phyloP scores from a whole-genome alignment of 2,329 filamentous ascomycete species.

The Orbilia brochopaga region DNA sequence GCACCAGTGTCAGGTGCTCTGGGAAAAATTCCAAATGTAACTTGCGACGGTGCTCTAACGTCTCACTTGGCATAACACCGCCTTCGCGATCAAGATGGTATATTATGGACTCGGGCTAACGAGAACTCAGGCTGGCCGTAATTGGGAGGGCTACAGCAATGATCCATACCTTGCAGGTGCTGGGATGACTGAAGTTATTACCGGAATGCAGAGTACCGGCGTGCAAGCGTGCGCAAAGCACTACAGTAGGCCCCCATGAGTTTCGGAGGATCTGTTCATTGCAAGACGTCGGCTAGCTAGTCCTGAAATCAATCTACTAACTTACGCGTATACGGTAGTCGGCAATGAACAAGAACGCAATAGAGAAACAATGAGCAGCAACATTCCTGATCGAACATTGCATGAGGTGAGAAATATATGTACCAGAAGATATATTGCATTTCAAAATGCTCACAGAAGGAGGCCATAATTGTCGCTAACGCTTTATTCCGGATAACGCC shows the following conservation, averaged over 20 bases:
- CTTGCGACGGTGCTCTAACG: no score
- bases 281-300: conserved; percentile 68
- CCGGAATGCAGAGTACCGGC: conserved; percentile 80
- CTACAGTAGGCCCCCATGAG: conserved; percentile 39
- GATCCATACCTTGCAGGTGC: conserved; percentile 78
- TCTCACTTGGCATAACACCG: background rate
- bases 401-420: conserved; percentile 59
- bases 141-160: conserved; percentile 74
- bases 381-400: conserved; percentile 68
- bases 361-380: conserved; percentile 66
- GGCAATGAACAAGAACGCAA: conserved; percentile 68
- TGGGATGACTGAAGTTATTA: conserved; percentile 73
- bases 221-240: conserved; percentile 80
- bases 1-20: conserved; percentile 69
- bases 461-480: no score
- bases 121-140: conserved; percentile 69
- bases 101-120: background rate
- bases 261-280: conserved; percentile 66
- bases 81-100: background rate
- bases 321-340: conserved; percentile 62
- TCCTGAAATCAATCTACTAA: conserved; percentile 68
- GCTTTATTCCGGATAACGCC: no score
- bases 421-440: background rate
- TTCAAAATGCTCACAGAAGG: conserved; percentile 65
- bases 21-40: conserved; percentile 39